Base-by-base conservation (phyloP, 441 rosid genomes). In the Populus hybrid region DNA sequence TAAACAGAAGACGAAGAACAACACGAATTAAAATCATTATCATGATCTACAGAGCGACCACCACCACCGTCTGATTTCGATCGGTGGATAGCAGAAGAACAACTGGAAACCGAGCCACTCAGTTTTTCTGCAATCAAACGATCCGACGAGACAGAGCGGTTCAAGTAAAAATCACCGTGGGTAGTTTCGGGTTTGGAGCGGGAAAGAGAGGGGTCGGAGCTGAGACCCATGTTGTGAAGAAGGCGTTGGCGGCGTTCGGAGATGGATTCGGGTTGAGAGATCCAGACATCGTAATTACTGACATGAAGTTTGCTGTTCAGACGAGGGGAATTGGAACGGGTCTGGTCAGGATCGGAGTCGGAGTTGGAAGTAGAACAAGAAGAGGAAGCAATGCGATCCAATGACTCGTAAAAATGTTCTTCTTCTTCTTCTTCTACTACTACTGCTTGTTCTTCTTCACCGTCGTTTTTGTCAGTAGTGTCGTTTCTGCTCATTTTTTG, bases 361-460 rank as follows among this genome's bases (percentile, higher is more conserved):
- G 89, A 86, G 72, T 83, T 81, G 71, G 91, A 84, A 79, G 89
- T 82, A n/a, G 86, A 83, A 79, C 92, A 86, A n/a, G 95, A 88
- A n/a, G 97, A 88, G 67, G 97, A 90, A 32, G 86, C 89, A 76
- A 93, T 80, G 83, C 99, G 98, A 86, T 96, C 98, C 35, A 92
- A 91, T 40, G 99, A 91, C 80, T 96, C 99, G 86, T 92, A 94
- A 82, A 94, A 95, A 67, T 84, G 83, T 73, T 95, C 98, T 75
- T 89, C 93, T 53, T 86, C 90, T 50, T 85, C 90, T 14, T 86
- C 88, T 4, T 85, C 81, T 6, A 81, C 84, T 3, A 30, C 32
- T 30, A 85, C 82, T 9, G 82, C 85, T n/a, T 78, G 73, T 30
- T 30, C 32, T 35, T 63, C 79, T 71, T 90, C 93, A 24, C 69